Conservation (phyloP, 352 stramenopile species). For the Pythium dissotocum region DNA sequence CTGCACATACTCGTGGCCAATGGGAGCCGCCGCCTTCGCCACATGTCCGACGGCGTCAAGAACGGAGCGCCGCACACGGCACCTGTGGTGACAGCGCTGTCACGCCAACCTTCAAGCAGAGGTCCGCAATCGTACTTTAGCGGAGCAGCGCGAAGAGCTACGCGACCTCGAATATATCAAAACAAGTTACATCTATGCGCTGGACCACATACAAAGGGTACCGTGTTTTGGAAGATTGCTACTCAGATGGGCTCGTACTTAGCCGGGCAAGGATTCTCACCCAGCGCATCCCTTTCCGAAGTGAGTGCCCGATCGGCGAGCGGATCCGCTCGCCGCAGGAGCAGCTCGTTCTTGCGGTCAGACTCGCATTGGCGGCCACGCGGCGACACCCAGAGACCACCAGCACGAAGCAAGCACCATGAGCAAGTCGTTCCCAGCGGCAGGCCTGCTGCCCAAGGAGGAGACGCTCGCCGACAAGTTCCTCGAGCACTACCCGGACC, state of each 20-base stretch:
- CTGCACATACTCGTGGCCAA: slow-evolving; percentile 9
- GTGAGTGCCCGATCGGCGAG: background rate
- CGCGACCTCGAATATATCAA: background rate
- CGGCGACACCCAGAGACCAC: background rate
- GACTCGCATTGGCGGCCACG: slow-evolving; percentile 7
- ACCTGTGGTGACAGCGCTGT: slow-evolving; percentile 3
- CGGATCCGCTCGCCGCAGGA: background rate
- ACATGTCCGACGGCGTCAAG: slow-evolving; percentile 16
- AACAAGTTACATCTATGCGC: slow-evolving; percentile 6
- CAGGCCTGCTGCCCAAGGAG: slow-evolving; percentile 87
- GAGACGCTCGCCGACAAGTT: slow-evolving; percentile 89
- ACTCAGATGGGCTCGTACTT: slow-evolving; percentile 19
- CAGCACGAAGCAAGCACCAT: slow-evolving; percentile 4
- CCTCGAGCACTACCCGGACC: slow-evolving; percentile 75
- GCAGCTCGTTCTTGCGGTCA: background rate
- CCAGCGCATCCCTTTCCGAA: background rate
- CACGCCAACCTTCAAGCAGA: slow-evolving; percentile 1
- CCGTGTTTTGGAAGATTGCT: slow-evolving; percentile 14
- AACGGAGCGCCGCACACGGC: slow-evolving; percentile 24
- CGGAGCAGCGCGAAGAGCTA: slow-evolving; percentile 15
- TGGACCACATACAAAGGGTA: background rate
- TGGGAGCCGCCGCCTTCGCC: slow-evolving; percentile 3
- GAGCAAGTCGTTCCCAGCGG: slow-evolving; percentile 67
- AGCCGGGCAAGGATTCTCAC: background rate
- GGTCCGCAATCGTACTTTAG: slow-evolving; percentile 16